Base-by-base conservation (phyloP, 2,329 filamentous ascomycete species). In the Aspergillus thermomutatus region DNA sequence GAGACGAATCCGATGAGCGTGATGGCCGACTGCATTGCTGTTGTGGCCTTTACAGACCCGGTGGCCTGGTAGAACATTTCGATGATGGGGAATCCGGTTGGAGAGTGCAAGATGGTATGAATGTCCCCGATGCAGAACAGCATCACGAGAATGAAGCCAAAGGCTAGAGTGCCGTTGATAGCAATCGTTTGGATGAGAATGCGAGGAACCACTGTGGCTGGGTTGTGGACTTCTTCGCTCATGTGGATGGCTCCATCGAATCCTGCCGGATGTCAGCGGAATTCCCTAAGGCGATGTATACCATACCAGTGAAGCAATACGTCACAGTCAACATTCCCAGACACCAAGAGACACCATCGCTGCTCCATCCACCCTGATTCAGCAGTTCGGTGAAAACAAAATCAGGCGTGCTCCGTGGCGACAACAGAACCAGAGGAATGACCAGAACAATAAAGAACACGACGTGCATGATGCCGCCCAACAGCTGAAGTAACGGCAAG, bases 231-330 rank as follows among this genome's bases (percentile, higher is more conserved):
- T 62, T 79, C 76, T 60, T 79, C 76, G 25, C 75, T 76, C 75
- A 80, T 78, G 55, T 82, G 79, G 0, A 82, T 70, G 11, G 76
- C 75, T 9, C 77, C 74, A 48, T 82, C 79, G 50, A 79, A 79
- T 10, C 79, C 79, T 75, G 57, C 50, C 50, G 1, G 1, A 26
- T 0, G 27, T 60, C 10, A 54, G 34, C 26, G 14, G 14, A 21
- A 17, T 37, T 7, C 31, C 2, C 5, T 34, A 34, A 7, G 6
- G 14, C 2, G 2, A 34, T 14, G 31, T 11, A 21, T 49, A 47
- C 17, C 65, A n/a, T 5, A 61, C 60, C 60, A 1, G 56, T 58
- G 6, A 61, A 61, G 0, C 58, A 58, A 64, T 72, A 73, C 1
- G 69, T 65, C 2, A 65, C 66, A 4, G 73, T 66, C 34, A 76